phyloP scores from a whole-genome alignment of 139 green algal species.

The Klebsormidium nitens region DNA sequence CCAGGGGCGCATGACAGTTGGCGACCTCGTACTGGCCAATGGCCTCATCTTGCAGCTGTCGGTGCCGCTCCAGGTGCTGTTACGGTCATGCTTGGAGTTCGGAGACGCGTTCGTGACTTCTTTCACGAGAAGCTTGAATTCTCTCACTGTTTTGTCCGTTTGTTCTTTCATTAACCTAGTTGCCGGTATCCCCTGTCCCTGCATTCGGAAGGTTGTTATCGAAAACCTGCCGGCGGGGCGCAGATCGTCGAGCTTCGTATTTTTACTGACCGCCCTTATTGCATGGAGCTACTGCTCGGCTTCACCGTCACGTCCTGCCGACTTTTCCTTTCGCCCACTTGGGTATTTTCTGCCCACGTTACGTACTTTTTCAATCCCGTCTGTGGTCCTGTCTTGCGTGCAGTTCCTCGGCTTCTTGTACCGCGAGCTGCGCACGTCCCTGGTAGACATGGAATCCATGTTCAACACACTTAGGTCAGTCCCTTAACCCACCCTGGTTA shows the following conservation, averaged over 20 bases:
- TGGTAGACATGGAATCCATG: constrained; percentile 95
- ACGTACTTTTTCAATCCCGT: not conserved
- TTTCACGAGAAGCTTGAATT: too few relatives aligned
- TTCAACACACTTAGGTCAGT: constrained; percentile 67
- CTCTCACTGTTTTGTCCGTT: not conserved
- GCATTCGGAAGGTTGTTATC: too few relatives aligned
- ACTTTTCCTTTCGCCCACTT: too few relatives aligned
- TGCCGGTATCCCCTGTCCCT: too few relatives aligned
- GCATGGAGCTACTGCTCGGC: too few relatives aligned
- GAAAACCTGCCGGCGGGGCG: too few relatives aligned
- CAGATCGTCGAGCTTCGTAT: too few relatives aligned
- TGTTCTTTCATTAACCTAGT: not conserved
- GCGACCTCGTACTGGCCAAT: constrained; percentile 69
- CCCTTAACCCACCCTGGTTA: not conserved
- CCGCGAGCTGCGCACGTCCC: constrained; percentile 74
- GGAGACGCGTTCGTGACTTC: too few relatives aligned
- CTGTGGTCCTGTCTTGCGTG: constrained; percentile 1
- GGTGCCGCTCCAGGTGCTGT: constrained; percentile 72
- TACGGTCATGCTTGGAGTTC: too few relatives aligned
- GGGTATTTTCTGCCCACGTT: too few relatives aligned
- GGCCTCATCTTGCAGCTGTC: constrained; percentile 93
- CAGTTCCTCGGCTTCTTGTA: constrained; percentile 56
- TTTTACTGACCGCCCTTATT: too few relatives aligned
- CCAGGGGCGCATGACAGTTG: constrained; percentile 32
- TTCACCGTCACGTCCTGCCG: too few relatives aligned